Evolutionary conservation across 2,329 filamentous ascomycete genomes (phyloP).

Genomic region (Colletotrichum sp.): DNA sequence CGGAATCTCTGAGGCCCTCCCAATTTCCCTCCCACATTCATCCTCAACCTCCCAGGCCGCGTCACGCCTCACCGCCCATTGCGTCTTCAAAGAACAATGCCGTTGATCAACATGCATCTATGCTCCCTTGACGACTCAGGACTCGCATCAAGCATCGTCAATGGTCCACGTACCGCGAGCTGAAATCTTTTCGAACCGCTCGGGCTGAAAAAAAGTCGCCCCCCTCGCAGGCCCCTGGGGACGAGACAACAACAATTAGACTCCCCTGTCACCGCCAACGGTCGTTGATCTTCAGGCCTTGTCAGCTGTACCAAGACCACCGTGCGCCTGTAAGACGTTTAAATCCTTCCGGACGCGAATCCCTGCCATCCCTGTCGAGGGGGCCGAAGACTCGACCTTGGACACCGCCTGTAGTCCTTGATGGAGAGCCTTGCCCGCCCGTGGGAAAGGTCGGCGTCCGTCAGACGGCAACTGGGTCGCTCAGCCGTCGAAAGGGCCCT

Average conservation of each 20-base stretch:
- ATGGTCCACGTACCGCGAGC: background rate
- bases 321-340: conserved; percentile 6
- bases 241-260: background rate
- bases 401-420: background rate
- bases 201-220: background rate
- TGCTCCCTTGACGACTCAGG: background rate
- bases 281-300: background rate
- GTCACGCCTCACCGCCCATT: background rate
- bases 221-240: background rate
- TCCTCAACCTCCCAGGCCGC: background rate
- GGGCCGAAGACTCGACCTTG: background rate
- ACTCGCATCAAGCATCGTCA: background rate
- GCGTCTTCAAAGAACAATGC: background rate
- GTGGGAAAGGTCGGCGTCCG: background rate
- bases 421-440: background rate
- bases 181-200: background rate
- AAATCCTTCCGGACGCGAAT: background rate
- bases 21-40: background rate
- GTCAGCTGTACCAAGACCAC: background rate
- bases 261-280: background rate
- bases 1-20: background rate
- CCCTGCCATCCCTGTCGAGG: background rate
- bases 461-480: background rate
- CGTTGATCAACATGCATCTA: background rate
- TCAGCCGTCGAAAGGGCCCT: background rate